phyloP scores from a whole-genome alignment of 495 filamentous ascomycete genomes.

The Copromyces sp. region DNA sequence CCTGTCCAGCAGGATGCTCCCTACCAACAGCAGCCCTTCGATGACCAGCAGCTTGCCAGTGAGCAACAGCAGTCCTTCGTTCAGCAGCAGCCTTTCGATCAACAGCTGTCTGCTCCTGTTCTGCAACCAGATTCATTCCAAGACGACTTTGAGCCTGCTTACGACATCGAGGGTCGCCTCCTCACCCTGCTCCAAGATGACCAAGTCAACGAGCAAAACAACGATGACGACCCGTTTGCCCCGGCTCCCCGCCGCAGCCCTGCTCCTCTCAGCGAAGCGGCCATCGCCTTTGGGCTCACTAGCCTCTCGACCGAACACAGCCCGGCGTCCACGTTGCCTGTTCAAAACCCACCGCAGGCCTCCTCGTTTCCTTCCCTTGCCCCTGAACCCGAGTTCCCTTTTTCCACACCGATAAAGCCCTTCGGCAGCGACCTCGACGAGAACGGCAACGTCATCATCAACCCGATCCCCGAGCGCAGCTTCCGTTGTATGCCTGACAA shows the following conservation, averaged over 20 bases:
- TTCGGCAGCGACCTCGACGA: neutral
- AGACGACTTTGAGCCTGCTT: neutral
- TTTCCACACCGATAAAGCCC: neutral
- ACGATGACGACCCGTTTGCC: neutral
- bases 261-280: neutral
- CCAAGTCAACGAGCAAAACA: neutral
- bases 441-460: neutral
- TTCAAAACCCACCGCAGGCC: neutral
- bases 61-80: neutral
- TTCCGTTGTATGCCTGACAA: neutral
- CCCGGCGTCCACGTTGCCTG: neutral
- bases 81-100: neutral
- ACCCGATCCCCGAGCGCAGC: neutral
- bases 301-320: neutral
- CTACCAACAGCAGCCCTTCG: no score
- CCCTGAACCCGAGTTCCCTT: neutral
- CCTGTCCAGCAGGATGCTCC: neutral
- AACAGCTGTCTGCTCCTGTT: neutral
- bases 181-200: neutral
- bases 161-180: neutral
- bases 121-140: neutral
- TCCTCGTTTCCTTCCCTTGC: neutral
- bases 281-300: neutral
- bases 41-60: neutral
- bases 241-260: neutral